These are phyloP conservation scores for Plantago rigida DNA, from an alignment of 305 asterid genomes.

Conservation along the genomic window DNA sequence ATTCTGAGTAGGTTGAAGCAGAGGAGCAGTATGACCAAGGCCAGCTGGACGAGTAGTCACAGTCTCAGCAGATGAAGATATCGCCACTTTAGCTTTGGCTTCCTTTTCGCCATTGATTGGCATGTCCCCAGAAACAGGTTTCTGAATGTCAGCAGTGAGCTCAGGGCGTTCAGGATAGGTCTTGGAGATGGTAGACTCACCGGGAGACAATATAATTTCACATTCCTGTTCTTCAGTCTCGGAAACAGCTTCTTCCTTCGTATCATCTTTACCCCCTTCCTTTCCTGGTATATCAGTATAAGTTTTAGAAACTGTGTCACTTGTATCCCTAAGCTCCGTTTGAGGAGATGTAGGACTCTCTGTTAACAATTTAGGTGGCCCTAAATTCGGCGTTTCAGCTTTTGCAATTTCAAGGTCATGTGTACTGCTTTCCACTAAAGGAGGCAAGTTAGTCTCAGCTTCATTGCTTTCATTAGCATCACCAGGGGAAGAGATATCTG, in stretches of 20 bases:
- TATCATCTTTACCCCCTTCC: conserved; percentile 30
- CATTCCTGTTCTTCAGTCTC: conserved; percentile 30
- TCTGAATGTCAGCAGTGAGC: conserved; percentile 26
- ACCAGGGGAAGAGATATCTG: conserved; percentile 25
- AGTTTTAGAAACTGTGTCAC: conserved; percentile 28
- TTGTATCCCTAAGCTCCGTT: conserved; percentile 26
- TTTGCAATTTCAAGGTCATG: conserved; percentile 27
- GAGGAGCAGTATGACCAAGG: conserved; percentile 25
- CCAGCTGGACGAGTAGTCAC: conserved; percentile 31
- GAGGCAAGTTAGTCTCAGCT: conserved; percentile 21
- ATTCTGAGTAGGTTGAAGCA: conserved; percentile 29
- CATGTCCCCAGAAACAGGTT: conserved; percentile 27
- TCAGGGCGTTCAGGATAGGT: conserved; percentile 24
- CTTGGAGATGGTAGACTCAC: conserved; percentile 26
- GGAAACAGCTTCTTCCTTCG: conserved; percentile 28
- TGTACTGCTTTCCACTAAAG: conserved; percentile 28
- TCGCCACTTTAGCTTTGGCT: conserved; percentile 32
- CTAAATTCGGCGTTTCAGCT: conserved; percentile 27
- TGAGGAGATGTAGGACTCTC: conserved; percentile 31
- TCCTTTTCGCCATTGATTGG: conserved; percentile 26
- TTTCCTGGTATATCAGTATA: conserved; percentile 29
- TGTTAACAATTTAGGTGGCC: conserved; percentile 25
- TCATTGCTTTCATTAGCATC: conserved; percentile 25
- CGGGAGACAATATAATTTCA: conserved; percentile 30
- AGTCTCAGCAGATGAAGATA: conserved; percentile 36